phyloP scores from a whole-genome alignment of 495 filamentous ascomycete species.

The Aspergillus bertholletiae region DNA sequence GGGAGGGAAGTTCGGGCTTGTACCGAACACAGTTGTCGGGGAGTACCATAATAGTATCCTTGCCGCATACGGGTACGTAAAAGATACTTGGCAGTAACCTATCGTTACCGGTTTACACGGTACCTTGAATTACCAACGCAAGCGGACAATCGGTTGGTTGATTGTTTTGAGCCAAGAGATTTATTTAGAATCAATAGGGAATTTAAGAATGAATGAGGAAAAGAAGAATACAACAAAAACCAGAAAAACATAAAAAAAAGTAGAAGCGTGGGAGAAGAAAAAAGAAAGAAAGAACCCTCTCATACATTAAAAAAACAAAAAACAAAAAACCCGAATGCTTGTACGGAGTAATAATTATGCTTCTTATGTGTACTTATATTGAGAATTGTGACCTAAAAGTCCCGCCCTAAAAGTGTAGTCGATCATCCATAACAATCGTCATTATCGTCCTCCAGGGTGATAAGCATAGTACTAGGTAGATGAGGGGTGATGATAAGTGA shows the following conservation, averaged over 20 bases:
- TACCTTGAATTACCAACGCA: conserved; percentile 13
- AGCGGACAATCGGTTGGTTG: conserved; percentile 6
- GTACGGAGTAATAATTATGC: no score
- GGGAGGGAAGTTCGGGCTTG: conserved; percentile 24
- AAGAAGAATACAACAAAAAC: not conserved
- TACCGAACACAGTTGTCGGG: conserved; percentile 27
- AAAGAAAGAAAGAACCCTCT: no score
- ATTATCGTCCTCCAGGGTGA: not conserved
- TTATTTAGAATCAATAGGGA: not conserved
- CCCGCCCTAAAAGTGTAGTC: not conserved
- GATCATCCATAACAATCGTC: not conserved
- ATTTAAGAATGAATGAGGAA: no score
- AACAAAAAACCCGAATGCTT: no score
- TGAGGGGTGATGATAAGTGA: conserved; percentile 8
- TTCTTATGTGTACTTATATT: no score
- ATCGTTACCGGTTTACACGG: conserved; percentile 10
- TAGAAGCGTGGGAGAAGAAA: no score
- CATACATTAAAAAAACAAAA: no score
- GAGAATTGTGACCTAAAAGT: no score
- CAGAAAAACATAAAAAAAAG: no score
- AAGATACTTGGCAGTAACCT: conserved; percentile 14
- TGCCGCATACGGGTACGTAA: conserved; percentile 20
- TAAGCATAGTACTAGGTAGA: not conserved
- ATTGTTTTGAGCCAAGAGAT: not conserved
- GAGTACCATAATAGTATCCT: conserved; percentile 20